Percentiles rank a stretch among this genome's conserved stretches.
Conservation (phyloP, 805 yeast species). For the Clavispora fructus region DNA sequence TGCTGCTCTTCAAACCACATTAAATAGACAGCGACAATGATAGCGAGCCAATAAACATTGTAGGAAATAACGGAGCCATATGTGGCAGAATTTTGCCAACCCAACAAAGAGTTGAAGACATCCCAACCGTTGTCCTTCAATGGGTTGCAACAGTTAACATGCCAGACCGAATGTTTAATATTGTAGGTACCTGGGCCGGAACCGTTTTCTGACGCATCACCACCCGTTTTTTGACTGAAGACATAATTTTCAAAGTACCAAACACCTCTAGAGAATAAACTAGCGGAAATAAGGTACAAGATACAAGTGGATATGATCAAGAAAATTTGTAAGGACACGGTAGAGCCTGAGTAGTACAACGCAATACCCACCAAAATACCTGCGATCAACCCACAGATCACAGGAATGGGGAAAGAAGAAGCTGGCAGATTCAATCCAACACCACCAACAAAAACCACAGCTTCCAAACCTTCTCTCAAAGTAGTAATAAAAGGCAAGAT, state of each 20-base stretch:
- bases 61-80: conserved; percentile 86
- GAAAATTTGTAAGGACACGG: conserved; percentile 77
- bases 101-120: conserved; percentile 86
- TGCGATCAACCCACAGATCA: conserved; percentile 74
- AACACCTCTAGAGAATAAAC: conserved; percentile 87
- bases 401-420: conserved; percentile 88
- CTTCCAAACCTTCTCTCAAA: conserved; percentile 84
- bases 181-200: conserved; percentile 94
- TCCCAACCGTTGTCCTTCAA: conserved; percentile 94
- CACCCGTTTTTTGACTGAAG: conserved; percentile 70
- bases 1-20: conserved; percentile 80
- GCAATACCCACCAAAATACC: conserved; percentile 68
- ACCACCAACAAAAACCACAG: conserved; percentile 44
- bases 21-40: conserved; percentile 49
- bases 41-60: conserved; percentile 79
- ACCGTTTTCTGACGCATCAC: conserved; percentile 92
- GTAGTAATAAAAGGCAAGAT: conserved; percentile 85
- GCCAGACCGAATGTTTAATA: conserved; percentile 78
- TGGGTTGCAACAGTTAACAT: conserved; percentile 96
- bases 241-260: conserved; percentile 79
- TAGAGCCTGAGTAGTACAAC: conserved; percentile 78
- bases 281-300: conserved; percentile 85
- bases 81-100: conserved; percentile 97
- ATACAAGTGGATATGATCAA: conserved; percentile 83
- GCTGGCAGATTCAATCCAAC: conserved; percentile 31